phyloP scores from a whole-genome alignment of 345 rosid genomes.

The Salix exigua region DNA sequence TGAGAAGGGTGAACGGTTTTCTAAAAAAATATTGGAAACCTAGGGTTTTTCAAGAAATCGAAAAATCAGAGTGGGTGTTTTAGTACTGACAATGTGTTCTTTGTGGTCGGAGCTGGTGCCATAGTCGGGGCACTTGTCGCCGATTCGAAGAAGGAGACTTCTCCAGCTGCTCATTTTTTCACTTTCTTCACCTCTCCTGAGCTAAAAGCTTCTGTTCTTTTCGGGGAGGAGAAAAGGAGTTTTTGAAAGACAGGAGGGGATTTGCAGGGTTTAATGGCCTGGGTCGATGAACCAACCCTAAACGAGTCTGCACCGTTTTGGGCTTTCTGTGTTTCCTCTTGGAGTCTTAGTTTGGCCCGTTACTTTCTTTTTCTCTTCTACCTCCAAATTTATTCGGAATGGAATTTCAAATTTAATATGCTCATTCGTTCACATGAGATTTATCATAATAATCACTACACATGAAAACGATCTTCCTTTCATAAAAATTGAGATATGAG shows the following conservation, averaged over 20 bases:
- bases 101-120: constrained; percentile 66
- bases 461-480: no score
- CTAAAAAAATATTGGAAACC: background rate
- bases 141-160: constrained; percentile 80
- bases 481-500: no score
- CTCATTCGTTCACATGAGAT: no score
- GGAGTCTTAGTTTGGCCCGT: no score
- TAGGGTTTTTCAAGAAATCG: constrained; percentile 21
- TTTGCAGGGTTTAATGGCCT: no score
- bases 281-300: no score
- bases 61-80: constrained; percentile 1
- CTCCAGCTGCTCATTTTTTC: constrained; percentile 70
- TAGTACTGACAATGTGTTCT: constrained; percentile 67
- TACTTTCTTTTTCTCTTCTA: no score
- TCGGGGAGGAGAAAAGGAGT: background rate
- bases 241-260: background rate
- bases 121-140: constrained; percentile 83
- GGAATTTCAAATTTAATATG: no score
- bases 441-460: no score
- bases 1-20: background rate
- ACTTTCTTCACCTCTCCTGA: background rate
- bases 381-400: no score
- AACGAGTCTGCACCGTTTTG: no score
- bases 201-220: background rate
- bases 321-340: no score